Percentiles rank a stretch among this genome's conserved stretches.
Evolutionary conservation across 1,139 yeast genomes (phyloP).

Genomic region (Suhomyces maxii): DNA sequence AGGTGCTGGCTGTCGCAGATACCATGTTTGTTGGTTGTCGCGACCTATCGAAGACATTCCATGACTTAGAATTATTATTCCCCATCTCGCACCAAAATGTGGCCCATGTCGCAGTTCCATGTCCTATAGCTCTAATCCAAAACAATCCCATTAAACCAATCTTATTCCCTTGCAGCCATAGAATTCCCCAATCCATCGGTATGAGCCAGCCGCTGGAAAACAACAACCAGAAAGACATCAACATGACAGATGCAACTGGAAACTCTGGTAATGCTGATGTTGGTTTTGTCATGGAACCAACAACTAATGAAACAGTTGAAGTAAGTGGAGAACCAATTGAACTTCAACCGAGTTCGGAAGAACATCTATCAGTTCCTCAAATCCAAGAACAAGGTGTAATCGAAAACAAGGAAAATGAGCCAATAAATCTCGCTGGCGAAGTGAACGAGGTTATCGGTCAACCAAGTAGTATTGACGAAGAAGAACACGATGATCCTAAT

Average conservation of each 20-base stretch:
- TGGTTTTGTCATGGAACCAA: background rate
- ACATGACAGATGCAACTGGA: background rate
- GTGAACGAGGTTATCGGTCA: background rate
- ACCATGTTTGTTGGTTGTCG: background rate
- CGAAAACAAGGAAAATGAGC: background rate
- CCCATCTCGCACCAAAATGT: background rate
- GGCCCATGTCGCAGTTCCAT: slow-evolving; percentile 1
- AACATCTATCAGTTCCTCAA: background rate
- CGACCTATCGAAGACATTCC: background rate
- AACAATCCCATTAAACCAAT: background rate
- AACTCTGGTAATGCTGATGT: background rate
- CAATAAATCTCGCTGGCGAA: background rate
- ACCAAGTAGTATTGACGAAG: background rate
- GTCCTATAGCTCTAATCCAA: background rate
- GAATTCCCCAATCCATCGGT: background rate
- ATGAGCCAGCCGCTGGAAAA: slow-evolving; percentile 5
- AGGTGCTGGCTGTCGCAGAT: background rate
- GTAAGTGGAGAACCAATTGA: background rate
- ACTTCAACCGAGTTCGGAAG: background rate
- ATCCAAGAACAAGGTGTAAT: background rate
- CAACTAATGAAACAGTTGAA: background rate
- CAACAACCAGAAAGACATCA: background rate
- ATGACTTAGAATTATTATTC: background rate
- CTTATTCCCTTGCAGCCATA: background rate
- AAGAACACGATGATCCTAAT: slow-evolving; percentile 16